A percentile compares a stretch with the other conserved stretches of the same genome.
phyloP scores from a whole-genome alignment of 805 yeast genomes.

The Scheffersomyces amazonensis region DNA sequence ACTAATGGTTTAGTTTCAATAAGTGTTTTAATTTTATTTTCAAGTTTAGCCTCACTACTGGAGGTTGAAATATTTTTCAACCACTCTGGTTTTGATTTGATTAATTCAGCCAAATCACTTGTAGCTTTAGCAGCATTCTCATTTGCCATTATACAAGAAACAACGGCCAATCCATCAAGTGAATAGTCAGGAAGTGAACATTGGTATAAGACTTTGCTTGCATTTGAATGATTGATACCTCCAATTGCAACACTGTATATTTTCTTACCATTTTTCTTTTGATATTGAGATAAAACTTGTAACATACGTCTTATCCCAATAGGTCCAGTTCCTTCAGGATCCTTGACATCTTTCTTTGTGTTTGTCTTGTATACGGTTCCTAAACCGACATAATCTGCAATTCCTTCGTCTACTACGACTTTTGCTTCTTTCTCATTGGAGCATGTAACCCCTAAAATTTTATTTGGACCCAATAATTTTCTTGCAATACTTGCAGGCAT shows the following conservation, averaged over 20 bases:
- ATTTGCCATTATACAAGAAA: slow-evolving; percentile 77
- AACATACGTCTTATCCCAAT: slow-evolving; percentile 59
- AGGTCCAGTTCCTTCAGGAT: slow-evolving; percentile 57
- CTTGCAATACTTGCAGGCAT: slow-evolving; percentile 64
- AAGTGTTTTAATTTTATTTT: slow-evolving; percentile 8
- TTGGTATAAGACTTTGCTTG: slow-evolving; percentile 53
- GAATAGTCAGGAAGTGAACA: slow-evolving; percentile 42
- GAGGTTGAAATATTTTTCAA: background rate
- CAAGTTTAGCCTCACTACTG: background rate
- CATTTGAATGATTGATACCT: slow-evolving; percentile 66
- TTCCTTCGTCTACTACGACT: slow-evolving; percentile 44
- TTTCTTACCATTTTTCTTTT: slow-evolving; percentile 20
- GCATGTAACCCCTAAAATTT: slow-evolving; percentile 79
- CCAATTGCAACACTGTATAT: slow-evolving; percentile 77
- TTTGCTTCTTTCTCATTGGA: slow-evolving; percentile 55
- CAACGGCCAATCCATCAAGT: slow-evolving; percentile 85
- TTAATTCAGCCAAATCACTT: slow-evolving; percentile 23
- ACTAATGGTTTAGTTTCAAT: slow-evolving; percentile 53
- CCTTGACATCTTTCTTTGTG: slow-evolving; percentile 59
- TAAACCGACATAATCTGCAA: slow-evolving; percentile 80
- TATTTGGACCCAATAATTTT: slow-evolving; percentile 63
- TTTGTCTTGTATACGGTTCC: slow-evolving; percentile 74
- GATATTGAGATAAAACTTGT: slow-evolving; percentile 33
- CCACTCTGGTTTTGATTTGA: slow-evolving; percentile 15
- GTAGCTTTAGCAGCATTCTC: slow-evolving; percentile 54